These are phyloP conservation scores for Nyctanthes arbortristis DNA, from an alignment of 257 asterid species.

Conservation along the genomic window DNA sequence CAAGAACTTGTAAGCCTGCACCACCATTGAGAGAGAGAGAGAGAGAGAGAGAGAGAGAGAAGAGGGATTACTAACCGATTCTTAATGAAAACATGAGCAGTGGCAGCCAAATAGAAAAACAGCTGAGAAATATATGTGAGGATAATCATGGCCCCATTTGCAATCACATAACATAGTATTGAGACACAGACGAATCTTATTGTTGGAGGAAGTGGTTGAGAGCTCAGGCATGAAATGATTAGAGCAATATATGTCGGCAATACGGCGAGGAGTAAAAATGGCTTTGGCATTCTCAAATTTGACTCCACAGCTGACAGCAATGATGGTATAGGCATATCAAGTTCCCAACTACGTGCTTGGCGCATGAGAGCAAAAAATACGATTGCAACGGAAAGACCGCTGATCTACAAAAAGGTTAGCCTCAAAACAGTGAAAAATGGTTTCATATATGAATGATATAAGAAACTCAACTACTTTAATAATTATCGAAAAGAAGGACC, in stretches of 20 bases:
- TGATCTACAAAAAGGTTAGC: conserved; percentile 59
- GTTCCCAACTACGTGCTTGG: conserved; percentile 90
- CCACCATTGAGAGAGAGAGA: conserved; percentile 10
- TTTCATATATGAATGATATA: conserved; percentile 9
- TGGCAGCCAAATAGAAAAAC: conserved; percentile 60
- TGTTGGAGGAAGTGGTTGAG: conserved; percentile 56
- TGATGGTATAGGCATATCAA: conserved; percentile 79
- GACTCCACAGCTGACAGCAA: conserved; percentile 81
- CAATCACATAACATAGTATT: conserved; percentile 68
- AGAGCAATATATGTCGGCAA: conserved; percentile 58
- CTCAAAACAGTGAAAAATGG: conserved; percentile 36
- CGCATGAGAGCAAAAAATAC: conserved; percentile 86
- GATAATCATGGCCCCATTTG: conserved; percentile 72
- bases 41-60: neutral
- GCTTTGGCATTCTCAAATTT: conserved; percentile 69
- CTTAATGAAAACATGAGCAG: conserved; percentile 60
- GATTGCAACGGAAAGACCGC: conserved; percentile 74
- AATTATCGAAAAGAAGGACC: too few species aligned
- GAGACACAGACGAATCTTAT: conserved; percentile 64
- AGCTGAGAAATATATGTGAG: conserved; percentile 64
- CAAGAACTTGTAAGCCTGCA: neutral
- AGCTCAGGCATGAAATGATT: conserved; percentile 56
- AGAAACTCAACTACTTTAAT: conserved; percentile 16
- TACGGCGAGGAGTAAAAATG: conserved; percentile 57
- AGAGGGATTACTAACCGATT: conserved; percentile 58